Percentiles rank a stretch among this genome's conserved stretches.
Evolutionary conservation across 106 monocot genomes (phyloP).

Genomic region (Allium cepa): DNA sequence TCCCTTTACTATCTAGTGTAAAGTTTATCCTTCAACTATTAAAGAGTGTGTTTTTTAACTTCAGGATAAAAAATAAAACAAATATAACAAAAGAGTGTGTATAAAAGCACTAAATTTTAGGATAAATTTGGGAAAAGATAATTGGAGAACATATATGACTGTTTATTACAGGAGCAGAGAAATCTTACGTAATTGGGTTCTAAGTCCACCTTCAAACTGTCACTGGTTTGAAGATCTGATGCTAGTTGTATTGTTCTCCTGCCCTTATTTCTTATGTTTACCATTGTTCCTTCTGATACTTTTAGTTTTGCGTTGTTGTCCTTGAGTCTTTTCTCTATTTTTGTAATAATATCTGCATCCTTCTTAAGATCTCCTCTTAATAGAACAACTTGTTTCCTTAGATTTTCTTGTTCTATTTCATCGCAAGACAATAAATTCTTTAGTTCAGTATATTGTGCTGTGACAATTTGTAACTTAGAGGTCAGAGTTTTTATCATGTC

Average conservation of each 20-base stretch:
- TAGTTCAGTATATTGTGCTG: constrained; percentile 26
- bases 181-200: too few relatives aligned
- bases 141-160: too few relatives aligned
- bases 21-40: too few relatives aligned
- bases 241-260: not conserved
- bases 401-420: constrained; percentile 42
- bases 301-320: constrained; percentile 13
- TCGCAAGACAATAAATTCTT: constrained; percentile 36
- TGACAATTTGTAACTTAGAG: constrained; percentile 25
- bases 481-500: constrained; percentile 22
- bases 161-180: too few relatives aligned
- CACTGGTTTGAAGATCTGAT: not conserved
- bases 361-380: constrained; percentile 24
- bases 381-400: constrained; percentile 26
- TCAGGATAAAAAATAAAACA: not conserved
- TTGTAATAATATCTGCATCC: constrained; percentile 21
- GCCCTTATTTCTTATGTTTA: constrained; percentile 5
- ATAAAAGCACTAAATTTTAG: too few relatives aligned
- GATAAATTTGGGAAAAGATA: too few relatives aligned
- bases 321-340: constrained; percentile 25
- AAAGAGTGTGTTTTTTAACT: too few relatives aligned
- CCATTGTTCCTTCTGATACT: constrained; percentile 9
- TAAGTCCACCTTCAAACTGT: too few relatives aligned
- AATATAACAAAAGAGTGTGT: too few relatives aligned
- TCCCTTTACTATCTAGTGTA: too few relatives aligned